Base-by-base conservation (phyloP, 169 alveolate genomes). In the Babesia bovis region DNA sequence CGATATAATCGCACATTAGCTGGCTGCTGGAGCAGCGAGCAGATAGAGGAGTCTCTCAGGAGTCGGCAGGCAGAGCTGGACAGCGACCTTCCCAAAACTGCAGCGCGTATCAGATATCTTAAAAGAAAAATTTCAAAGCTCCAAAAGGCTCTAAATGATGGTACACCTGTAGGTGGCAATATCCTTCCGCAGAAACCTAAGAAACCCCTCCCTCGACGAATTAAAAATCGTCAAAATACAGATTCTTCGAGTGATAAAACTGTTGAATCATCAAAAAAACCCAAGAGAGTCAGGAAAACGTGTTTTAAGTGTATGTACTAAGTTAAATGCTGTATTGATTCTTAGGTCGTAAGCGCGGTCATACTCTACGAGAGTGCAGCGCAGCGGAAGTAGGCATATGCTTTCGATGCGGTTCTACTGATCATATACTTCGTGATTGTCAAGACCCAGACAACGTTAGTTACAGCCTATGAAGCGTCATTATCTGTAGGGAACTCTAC, bases 391-490 rank as follows among this genome's bases (percentile, higher is more conserved):
- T n/a, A 12, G 44, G 50, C 51, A 47, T 78, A 26, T 85, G 91
- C 74, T 85, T 77, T 44, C 63, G 81, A n/a, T 85, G 91, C 44
- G 91, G 91, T 4, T 84, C 91, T 4, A 65, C 28, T 13, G 78
- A 66, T 15, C 91, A 85, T 55, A 69, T 56, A 19, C 61, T 66
- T 19, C 38, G 73, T 23, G 65, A 75, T 53, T 85, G 91, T 57
- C 19, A 23, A 15, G 45, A 30, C 19, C 47, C 58, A 17, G 51
- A 52, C 33, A 44, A 35, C 4, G 70, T 30, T n/a, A 4, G 66
- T 9, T 4, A 9, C 28, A 19, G 15, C n/a, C 17, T 33, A 5
- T 17, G 19, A 21, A 23, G 2, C 10, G 36, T 25, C 38, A 49
- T 0, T 2, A 17, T 1, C 13, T 38, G 5, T 25, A 71, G 82